Evolutionary conservation across 208 protist genomes (phyloP).

Genomic region (Crithidia acanthocephali): DNA sequence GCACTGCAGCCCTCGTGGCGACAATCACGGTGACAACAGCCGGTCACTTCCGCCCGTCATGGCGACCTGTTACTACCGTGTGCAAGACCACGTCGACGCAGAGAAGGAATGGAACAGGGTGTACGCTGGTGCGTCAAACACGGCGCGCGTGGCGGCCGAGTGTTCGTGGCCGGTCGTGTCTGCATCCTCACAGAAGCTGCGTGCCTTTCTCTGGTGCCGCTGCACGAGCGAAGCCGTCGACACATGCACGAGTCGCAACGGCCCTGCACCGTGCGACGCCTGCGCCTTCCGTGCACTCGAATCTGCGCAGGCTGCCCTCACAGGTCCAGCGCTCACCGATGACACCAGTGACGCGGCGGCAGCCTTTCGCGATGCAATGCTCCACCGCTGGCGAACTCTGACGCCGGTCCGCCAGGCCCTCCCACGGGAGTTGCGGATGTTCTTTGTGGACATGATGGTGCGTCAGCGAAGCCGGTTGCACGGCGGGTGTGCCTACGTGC

Average conservation of each 20-base stretch:
- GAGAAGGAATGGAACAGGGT: slow-evolving; percentile 17
- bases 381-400: slow-evolving; percentile 14
- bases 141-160: not conserved
- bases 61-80: slow-evolving; percentile 20
- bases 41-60: slow-evolving; percentile 27
- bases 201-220: slow-evolving; percentile 21
- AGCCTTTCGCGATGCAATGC: slow-evolving; percentile 1
- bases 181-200: not conserved
- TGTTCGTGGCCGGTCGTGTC: not conserved
- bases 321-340: too few relatives aligned
- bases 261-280: slow-evolving; percentile 20
- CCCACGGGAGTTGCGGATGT: slow-evolving; percentile 32
- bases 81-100: slow-evolving; percentile 10
- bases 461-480: slow-evolving; percentile 21
- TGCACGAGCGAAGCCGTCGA: slow-evolving; percentile 1
- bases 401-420: slow-evolving; percentile 19
- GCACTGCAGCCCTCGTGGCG: not conserved
- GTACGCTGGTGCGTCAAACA: slow-evolving; percentile 10
- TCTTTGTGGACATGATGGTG: slow-evolving; percentile 32
- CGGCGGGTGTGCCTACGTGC: slow-evolving; percentile 49
- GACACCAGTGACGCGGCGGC: not conserved
- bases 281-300: slow-evolving; percentile 22
- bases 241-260: too few relatives aligned
- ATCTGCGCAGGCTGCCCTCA: not conserved
- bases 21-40: not conserved